Base-by-base conservation (phyloP, 1,284 basidiomycete genomes). In the Chalciporus sp. region DNA sequence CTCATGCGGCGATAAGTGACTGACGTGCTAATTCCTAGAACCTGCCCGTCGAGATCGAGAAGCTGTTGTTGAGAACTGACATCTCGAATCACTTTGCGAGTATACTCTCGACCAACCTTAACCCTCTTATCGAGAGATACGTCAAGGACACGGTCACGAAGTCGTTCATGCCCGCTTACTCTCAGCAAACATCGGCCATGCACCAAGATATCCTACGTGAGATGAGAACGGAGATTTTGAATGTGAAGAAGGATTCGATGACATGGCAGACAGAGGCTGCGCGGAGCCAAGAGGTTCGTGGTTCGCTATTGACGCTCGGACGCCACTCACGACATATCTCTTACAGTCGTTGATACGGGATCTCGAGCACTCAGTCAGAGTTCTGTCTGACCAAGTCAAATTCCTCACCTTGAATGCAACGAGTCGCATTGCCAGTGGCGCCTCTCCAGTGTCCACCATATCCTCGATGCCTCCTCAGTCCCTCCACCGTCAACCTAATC, bases 131-230 rank as follows among this genome's bases (percentile, higher is more conserved):
- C 58, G 89, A 91, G 68, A 79, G 84, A 54, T 86, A 90, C 62
- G 82, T 93, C 64, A 91, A 92, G 74, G 90, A 93, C 12, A 77
- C 85, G 9, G 80, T 92, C 60, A 76, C 77, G 31, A 87, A 88
- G 72, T 82, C 79, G 0, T 81, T 94, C 62, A 75, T 92, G 37
- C 90, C 91, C 1, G 77, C 85, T 26, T 87, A 86, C 67, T 80
- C 83, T 47, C 83, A 87, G 58, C 85, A 88, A 61, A 81, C 87
- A 12, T 78, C 81, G 17, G 73, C 76, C 4, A 83, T 92, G 78
- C 87, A 92, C 63, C 88, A 92, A 65, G 88, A 90, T 47, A 75
- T 92, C 12, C 72, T 88, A 35, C 79, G 84, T 26, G 88, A 91
- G 69, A 78, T 93, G 58, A 83, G 84, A 52, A 74, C 77, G 7